Conservation (phyloP, 2,329 filamentous ascomycete genomes). For the Aulographum hederae region DNA sequence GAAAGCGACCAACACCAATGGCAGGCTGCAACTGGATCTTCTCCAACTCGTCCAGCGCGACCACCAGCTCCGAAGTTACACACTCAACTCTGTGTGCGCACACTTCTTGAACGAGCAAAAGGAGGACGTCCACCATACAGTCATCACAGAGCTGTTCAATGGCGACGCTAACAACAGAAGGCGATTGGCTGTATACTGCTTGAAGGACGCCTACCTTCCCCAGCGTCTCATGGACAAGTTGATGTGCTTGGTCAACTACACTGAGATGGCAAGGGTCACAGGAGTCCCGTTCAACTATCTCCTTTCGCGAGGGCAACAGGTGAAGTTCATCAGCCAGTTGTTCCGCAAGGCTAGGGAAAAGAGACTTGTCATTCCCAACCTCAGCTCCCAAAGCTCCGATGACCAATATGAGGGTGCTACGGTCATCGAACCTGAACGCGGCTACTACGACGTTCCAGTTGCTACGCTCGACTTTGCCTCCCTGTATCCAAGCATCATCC, state of each 20-base stretch:
- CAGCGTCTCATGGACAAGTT: slow-evolving; percentile 93
- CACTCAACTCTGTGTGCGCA: slow-evolving; percentile 85
- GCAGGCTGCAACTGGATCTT: slow-evolving; percentile 78
- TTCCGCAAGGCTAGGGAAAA: slow-evolving; percentile 91
- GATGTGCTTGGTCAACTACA: slow-evolving; percentile 97
- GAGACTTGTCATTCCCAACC: slow-evolving; percentile 82
- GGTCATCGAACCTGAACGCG: slow-evolving; percentile 85
- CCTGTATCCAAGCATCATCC: slow-evolving; percentile 95
- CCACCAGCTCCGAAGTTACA: slow-evolving; percentile 90
- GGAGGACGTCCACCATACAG: slow-evolving; percentile 95
- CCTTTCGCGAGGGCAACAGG: slow-evolving; percentile 79
- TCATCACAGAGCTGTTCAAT: slow-evolving; percentile 98
- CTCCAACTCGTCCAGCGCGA: slow-evolving; percentile 92
- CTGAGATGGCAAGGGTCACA: slow-evolving; percentile 98
- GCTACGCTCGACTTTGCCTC: slow-evolving; percentile 98
- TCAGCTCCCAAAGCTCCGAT: slow-evolving; percentile 46
- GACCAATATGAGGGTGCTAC: slow-evolving; percentile 97
- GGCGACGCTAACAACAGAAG: slow-evolving; percentile 84
- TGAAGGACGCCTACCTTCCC: slow-evolving; percentile 93
- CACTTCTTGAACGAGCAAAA: slow-evolving; percentile 96
- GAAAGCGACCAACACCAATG: slow-evolving; percentile 87
- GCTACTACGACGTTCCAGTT: slow-evolving; percentile 88
- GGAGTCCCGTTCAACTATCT: slow-evolving; percentile 95
- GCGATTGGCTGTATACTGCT: slow-evolving; percentile 81
- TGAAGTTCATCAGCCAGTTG: slow-evolving; percentile 93